Evolutionary conservation across 768 basidiomycete species (phyloP).

Genomic region (Pleurotus salmoneostramineus): DNA sequence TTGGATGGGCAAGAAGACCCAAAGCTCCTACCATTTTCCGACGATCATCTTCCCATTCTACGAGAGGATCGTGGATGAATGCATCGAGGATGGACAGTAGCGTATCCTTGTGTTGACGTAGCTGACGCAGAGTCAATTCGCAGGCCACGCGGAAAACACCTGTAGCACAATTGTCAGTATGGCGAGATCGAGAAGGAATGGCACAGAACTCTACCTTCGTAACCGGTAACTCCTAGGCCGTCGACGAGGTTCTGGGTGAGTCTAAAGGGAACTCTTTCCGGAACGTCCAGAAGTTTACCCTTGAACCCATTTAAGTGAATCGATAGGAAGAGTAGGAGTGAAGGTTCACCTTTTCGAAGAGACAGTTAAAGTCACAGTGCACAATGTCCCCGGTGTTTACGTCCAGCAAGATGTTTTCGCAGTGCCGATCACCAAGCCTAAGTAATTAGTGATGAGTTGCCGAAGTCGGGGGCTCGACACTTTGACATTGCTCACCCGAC

Average conservation of each 20-base stretch:
- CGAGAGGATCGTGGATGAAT: conserved; percentile 94
- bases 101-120: conserved; percentile 88
- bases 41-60: conserved; percentile 91
- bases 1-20: background rate
- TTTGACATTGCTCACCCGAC: conserved; percentile 60
- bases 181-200: background rate
- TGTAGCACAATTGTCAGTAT: conserved; percentile 23
- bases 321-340: conserved; percentile 8
- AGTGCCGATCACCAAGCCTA: conserved; percentile 96
- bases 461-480: background rate
- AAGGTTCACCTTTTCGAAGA: conserved; percentile 82
- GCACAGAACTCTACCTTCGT: conserved; percentile 70
- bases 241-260: conserved; percentile 92
- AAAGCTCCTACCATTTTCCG: conserved; percentile 48
- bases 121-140: conserved; percentile 83
- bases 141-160: conserved; percentile 89
- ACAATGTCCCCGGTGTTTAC: conserved; percentile 84
- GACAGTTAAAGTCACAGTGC: conserved; percentile 97
- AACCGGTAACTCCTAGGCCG: conserved; percentile 88
- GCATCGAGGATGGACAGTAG: conserved; percentile 95
- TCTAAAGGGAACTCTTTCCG: conserved; percentile 92
- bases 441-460: background rate
- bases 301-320: conserved; percentile 19
- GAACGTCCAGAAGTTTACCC: conserved; percentile 83
- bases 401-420: conserved; percentile 95